Percentiles rank a stretch among this genome's conserved stretches.
phyloP scores from a whole-genome alignment of 2,329 filamentous ascomycete species.

The Coniosporium tulheliwenetii region DNA sequence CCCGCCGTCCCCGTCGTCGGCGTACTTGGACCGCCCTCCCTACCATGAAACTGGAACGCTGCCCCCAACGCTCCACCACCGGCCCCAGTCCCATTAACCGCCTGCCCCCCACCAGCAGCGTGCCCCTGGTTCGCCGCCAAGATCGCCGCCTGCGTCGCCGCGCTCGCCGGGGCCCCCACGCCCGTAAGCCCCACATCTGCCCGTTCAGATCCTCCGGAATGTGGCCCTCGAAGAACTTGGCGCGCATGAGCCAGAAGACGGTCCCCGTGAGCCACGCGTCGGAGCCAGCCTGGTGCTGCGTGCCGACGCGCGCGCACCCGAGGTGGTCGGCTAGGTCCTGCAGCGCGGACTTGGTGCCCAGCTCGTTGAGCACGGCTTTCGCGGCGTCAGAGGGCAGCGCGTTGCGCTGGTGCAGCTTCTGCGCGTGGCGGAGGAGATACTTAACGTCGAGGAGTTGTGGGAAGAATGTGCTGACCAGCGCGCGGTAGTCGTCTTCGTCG shows the following conservation, averaged over 20 bases:
- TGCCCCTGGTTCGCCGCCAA: conserved; percentile 26
- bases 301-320: conserved; percentile 75
- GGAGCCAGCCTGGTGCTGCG: conserved; percentile 82
- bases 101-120: conserved; percentile 6
- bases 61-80: neutral
- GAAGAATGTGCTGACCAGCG: conserved; percentile 82
- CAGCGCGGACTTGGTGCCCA: conserved; percentile 80
- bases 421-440: conserved; percentile 83
- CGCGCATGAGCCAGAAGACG: conserved; percentile 86
- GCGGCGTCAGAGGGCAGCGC: conserved; percentile 22
- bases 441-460: conserved; percentile 92
- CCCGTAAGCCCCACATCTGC: conserved; percentile 85
- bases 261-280: conserved; percentile 87
- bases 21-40: conserved; percentile 48
- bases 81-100: conserved; percentile 6
- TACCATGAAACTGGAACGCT: conserved; percentile 15
- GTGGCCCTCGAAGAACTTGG: conserved; percentile 71
- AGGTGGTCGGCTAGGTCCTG: conserved; percentile 90
- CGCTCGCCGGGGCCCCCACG: conserved; percentile 36
- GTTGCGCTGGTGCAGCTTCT: conserved; percentile 38
- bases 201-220: conserved; percentile 70
- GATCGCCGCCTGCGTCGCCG: conserved; percentile 30
- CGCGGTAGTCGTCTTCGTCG: conserved; percentile 79
- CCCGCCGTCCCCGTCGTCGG: conserved; percentile 41
- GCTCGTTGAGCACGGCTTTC: conserved; percentile 62